Conservation (phyloP, 2,329 filamentous ascomycete species). For the Fusarium sp. region DNA sequence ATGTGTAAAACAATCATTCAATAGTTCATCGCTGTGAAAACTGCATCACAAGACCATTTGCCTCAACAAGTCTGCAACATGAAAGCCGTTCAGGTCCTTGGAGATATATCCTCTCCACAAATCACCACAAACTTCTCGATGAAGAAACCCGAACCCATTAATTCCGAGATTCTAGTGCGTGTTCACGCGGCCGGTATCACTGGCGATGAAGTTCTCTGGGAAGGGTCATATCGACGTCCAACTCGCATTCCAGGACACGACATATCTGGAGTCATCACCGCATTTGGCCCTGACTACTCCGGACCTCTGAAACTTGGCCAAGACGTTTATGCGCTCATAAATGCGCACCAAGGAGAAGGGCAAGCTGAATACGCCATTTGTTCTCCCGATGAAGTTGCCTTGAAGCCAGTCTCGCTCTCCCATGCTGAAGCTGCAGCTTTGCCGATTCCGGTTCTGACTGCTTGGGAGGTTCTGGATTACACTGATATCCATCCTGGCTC, state of each 20-base stretch:
- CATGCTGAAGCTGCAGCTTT: conserved; percentile 7
- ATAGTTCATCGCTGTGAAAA: fast-evolving
- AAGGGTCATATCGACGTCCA: conserved; percentile 48
- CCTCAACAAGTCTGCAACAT: conserved; percentile 32
- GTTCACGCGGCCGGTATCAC: conserved; percentile 53
- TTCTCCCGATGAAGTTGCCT: neutral
- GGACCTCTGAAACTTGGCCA: neutral
- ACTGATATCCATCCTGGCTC: fast-evolving
- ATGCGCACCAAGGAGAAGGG: neutral
- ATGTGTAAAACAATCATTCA: no score
- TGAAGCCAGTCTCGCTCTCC: conserved; percentile 2
- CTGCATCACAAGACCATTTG: no score
- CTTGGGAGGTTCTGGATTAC: conserved; percentile 22
- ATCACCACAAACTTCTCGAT: conserved; percentile 32
- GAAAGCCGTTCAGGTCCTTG: conserved; percentile 52
- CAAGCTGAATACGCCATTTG: conserved; percentile 21
- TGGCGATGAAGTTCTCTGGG: conserved; percentile 52
- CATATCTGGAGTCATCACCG: conserved; percentile 50
- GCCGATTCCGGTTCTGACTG: conserved; percentile 22
- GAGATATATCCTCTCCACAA: conserved; percentile 34
- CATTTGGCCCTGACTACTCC: conserved; percentile 26
- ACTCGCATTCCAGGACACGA: conserved; percentile 53
- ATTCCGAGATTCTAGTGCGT: conserved; percentile 46
- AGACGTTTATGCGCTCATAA: neutral
- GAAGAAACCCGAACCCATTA: conserved; percentile 31